These are phyloP conservation scores for Epichloe elymi DNA, from an alignment of 2,329 filamentous ascomycete species.

Conservation along the genomic window DNA sequence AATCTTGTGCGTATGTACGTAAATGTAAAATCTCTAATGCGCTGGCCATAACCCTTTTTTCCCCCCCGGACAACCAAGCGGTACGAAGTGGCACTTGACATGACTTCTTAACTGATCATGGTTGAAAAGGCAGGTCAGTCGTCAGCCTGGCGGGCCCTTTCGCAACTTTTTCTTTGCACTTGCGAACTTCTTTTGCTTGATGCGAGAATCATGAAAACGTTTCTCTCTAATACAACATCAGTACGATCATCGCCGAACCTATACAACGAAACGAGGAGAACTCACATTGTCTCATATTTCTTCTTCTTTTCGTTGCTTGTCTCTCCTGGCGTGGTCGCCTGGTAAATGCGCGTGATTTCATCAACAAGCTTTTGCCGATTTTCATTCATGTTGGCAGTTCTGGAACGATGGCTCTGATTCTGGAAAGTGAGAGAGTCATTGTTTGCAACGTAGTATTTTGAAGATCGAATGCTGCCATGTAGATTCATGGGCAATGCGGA, in stretches of 20 bases:
- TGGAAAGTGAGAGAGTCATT: conserved; percentile 42
- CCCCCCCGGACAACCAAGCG: no score
- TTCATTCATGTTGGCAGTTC: conserved; percentile 37
- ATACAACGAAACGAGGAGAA: neutral
- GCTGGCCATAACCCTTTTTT: no score
- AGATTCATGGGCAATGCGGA: conserved; percentile 33
- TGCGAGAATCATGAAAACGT: conserved; percentile 29
- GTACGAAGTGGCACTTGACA: no score
- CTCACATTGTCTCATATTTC: conserved; percentile 36
- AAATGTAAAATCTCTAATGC: no score
- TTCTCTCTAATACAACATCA: conserved; percentile 27
- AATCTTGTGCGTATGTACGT: no score
- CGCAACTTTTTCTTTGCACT: conserved; percentile 38
- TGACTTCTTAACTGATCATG: neutral
- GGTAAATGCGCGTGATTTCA: conserved; percentile 35
- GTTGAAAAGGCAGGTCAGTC: neutral
- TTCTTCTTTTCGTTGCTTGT: conserved; percentile 32
- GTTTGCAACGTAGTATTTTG: conserved; percentile 38
- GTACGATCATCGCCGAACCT: neutral
- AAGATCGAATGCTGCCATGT: conserved; percentile 32
- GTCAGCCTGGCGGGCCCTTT: conserved; percentile 21
- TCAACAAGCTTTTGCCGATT: conserved; percentile 36
- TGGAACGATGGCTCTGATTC: conserved; percentile 40
- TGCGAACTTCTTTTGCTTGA: conserved; percentile 34
- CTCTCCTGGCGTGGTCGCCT: conserved; percentile 30